These are phyloP conservation scores for Chlorella sp. DNA, from an alignment of 139 green algal genomes.

Conservation along the genomic window DNA sequence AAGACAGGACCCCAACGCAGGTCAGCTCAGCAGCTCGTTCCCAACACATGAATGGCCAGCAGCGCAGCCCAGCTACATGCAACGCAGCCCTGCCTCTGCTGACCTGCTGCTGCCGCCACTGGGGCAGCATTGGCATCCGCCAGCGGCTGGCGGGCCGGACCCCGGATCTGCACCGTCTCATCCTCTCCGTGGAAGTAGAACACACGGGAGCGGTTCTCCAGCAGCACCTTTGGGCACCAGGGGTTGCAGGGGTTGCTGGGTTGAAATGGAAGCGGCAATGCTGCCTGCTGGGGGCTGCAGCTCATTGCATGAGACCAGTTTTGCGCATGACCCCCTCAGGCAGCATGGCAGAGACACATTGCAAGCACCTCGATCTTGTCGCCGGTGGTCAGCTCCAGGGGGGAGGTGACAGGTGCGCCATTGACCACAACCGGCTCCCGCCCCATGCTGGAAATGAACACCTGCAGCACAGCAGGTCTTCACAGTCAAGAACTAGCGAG, in stretches of 20 bases:
- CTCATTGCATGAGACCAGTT: too few species aligned
- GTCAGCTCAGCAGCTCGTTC: too few species aligned
- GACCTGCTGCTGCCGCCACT: neutral
- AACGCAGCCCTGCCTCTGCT: too few species aligned
- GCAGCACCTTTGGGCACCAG: conserved; percentile 16
- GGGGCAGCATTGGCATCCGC: neutral
- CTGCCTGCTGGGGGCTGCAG: too few species aligned
- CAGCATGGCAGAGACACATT: too few species aligned
- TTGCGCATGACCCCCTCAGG: too few species aligned
- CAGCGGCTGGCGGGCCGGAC: conserved; percentile 19
- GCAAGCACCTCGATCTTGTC: conserved; percentile 56
- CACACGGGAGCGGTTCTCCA: conserved; percentile 51
- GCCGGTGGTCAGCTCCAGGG: conserved; percentile 49
- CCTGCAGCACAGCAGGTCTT: conserved; percentile 2
- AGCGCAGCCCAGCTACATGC: too few species aligned
- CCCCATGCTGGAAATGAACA: conserved; percentile 54
- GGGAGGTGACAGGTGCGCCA: conserved; percentile 30
- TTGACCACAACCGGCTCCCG: conserved; percentile 56
- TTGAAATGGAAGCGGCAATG: too few species aligned
- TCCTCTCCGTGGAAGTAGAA: conserved; percentile 54
- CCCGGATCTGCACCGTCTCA: conserved; percentile 44
- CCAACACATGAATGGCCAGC: too few species aligned
- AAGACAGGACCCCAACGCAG: too few species aligned
- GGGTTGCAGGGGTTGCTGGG: too few species aligned
- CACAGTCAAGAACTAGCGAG: too few species aligned